Conservation (phyloP, 306 rosid species). For the Cajanus cajan region DNA sequence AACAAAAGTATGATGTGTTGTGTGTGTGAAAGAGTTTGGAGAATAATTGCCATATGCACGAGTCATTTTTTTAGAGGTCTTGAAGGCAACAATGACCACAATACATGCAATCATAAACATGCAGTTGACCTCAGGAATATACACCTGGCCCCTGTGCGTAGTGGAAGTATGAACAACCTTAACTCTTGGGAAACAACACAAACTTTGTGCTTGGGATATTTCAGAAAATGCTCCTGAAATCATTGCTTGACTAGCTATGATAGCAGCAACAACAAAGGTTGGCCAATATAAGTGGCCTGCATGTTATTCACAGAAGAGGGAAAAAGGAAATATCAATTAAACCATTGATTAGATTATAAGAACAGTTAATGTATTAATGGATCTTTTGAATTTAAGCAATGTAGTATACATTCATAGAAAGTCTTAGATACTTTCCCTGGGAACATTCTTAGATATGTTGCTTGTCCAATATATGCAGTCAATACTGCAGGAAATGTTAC, state of each 20-base stretch:
- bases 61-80: slow-evolving; percentile 72
- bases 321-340: no score
- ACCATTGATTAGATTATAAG: no score
- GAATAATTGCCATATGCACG: slow-evolving; percentile 83
- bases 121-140: slow-evolving; percentile 77
- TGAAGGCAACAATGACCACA: slow-evolving; percentile 57
- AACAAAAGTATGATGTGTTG: no score
- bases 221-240: slow-evolving; percentile 82
- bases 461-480: slow-evolving; percentile 41
- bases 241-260: slow-evolving; percentile 92
- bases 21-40: no score
- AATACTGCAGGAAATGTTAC: slow-evolving; percentile 37
- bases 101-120: slow-evolving; percentile 72
- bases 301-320: no score
- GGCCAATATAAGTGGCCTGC: slow-evolving; percentile 82
- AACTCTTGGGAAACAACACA: slow-evolving; percentile 83
- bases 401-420: slow-evolving; percentile 44
- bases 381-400: background rate
- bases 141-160: slow-evolving; percentile 73
- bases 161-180: slow-evolving; percentile 72
- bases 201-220: slow-evolving; percentile 58
- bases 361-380: background rate
- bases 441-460: slow-evolving; percentile 37
- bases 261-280: slow-evolving; percentile 72
- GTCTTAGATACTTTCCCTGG: slow-evolving; percentile 34